These are phyloP conservation scores for Phascolomyces articulosus DNA, from an alignment of 371 early-diverging fungal genomes.

Conservation along the genomic window DNA sequence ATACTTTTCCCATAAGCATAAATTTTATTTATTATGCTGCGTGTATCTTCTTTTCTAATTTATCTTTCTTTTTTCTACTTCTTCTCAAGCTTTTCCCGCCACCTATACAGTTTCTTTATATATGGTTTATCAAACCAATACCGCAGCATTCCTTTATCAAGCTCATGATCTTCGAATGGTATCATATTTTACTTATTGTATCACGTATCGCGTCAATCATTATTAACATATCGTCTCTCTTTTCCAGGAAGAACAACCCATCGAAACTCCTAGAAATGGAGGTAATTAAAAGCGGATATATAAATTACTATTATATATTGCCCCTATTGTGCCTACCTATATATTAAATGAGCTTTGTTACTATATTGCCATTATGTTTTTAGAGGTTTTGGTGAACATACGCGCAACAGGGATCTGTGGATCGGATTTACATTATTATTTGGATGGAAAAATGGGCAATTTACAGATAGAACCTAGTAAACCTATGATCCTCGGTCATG, in stretches of 20 bases:
- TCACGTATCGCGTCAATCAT: not conserved
- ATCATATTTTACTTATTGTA: not conserved
- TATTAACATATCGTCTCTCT: not conserved
- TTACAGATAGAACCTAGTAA: conserved; percentile 7
- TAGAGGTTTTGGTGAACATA: conserved; percentile 27
- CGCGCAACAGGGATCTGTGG: conserved; percentile 31
- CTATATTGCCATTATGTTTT: too few relatives aligned
- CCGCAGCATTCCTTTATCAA: conserved; percentile 21
- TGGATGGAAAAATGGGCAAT: conserved; percentile 19
- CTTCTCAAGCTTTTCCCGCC: not conserved
- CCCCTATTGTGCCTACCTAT: too few relatives aligned
- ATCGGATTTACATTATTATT: conserved; percentile 29
- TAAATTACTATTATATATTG: not conserved
- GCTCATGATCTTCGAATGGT: conserved; percentile 21
- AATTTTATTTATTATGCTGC: not conserved
- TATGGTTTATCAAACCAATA: conserved; percentile 16
- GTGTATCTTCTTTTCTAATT: not conserved
- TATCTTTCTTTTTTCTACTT: not conserved
- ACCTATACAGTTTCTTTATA: not conserved
- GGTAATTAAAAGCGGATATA: conserved; percentile 7
- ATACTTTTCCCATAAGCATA: not conserved
- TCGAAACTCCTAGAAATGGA: conserved; percentile 9
- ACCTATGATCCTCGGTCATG: conserved; percentile 43
- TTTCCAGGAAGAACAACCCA: conserved; percentile 16
- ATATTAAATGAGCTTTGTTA: too few relatives aligned